These are phyloP conservation scores for Thyridium curvatum DNA, from an alignment of 2,329 filamentous ascomycete species.

Conservation along the genomic window DNA sequence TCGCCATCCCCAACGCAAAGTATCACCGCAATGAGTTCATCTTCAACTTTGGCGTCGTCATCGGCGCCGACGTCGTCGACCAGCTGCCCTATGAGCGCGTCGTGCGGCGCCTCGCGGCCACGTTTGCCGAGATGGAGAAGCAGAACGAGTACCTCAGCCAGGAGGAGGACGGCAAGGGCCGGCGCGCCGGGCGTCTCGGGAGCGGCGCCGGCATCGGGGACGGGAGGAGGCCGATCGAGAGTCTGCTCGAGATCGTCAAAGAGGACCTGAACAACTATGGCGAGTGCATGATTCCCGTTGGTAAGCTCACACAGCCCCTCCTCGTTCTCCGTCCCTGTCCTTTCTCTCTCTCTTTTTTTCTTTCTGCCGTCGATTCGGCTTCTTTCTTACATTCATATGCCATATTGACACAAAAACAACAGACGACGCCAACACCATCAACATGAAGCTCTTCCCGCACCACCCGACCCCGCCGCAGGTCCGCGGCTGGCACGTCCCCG, in stretches of 20 bases:
- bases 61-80: slow-evolving; percentile 45
- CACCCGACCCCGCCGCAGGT: slow-evolving; percentile 72
- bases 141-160: slow-evolving; percentile 77
- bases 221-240: slow-evolving; percentile 66
- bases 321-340: slow-evolving; percentile 2
- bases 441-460: slow-evolving; percentile 90
- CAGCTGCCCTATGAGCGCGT: slow-evolving; percentile 78
- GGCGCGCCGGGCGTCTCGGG: slow-evolving; percentile 28
- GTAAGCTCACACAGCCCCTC: too few relatives aligned
- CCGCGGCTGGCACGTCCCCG: slow-evolving; percentile 84
- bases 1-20: slow-evolving; percentile 75
- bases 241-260: slow-evolving; percentile 71
- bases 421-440: slow-evolving; percentile 92
- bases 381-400: neutral
- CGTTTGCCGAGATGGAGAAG: slow-evolving; percentile 86
- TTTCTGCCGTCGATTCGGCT: neutral
- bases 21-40: slow-evolving; percentile 96
- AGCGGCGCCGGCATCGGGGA: slow-evolving; percentile 25
- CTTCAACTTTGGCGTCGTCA: slow-evolving; percentile 85
- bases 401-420: slow-evolving; percentile 8
- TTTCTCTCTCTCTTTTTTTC: neutral
- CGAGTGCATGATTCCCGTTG: slow-evolving; percentile 97
- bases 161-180: slow-evolving; percentile 38
- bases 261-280: slow-evolving; percentile 95
- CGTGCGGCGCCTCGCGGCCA: slow-evolving; percentile 75